Base-by-base conservation (phyloP, 805 yeast genomes). In the Kregervanrija pseudodelftensis region DNA sequence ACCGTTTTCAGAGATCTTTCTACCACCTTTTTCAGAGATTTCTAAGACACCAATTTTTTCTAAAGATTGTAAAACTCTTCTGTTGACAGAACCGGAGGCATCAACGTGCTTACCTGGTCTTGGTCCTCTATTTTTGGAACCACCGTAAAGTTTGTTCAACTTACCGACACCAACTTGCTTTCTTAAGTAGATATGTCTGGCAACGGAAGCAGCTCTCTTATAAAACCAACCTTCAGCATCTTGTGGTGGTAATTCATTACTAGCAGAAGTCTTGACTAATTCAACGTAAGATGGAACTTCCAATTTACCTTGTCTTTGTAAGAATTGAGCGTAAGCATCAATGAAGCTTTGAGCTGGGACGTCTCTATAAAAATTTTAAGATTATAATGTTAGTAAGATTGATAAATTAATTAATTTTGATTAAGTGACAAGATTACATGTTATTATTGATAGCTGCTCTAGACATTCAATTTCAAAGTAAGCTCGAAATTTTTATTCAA, bases 261-360 rank as follows among this genome's bases (percentile, higher is more conserved):
- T 95, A 61, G 95, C 84, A 59, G 96, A 85, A 73, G 99, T 93
- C 89, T 93, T 93, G 79, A 93, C 99, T 65, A 91, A 76, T 80
- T 93, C 99, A 73, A 93, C 98, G 85, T 90, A 93, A 74, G 96
- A 96, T 80, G 99, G 99, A 67, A 93, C 93, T 74, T 91, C 98
- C 71, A 93, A 84, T 77, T 89, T 90, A 82, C 98, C 99, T 81
- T 95, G 99, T 78, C 98, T 89, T 82, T 93, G 98, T 77, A 93
- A 86, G 87, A 93, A 93, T 72, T 86, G 86, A 68, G 99, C 98
- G 82, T 93, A 93, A 77, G 98, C 96, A 81, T 88, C 89, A 77
- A 93, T 91, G 80, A 93, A 93, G 61, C 87, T 95, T 85, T 93
- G 98, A 76, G 99, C 99, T 78, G 98, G 96, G 77, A 93, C 99